A percentile compares a stretch with the other conserved stretches of the same genome.
Evolutionary conservation across 2,329 filamentous ascomycete genomes (phyloP).

Genomic region (Stachybotrys elegans): DNA sequence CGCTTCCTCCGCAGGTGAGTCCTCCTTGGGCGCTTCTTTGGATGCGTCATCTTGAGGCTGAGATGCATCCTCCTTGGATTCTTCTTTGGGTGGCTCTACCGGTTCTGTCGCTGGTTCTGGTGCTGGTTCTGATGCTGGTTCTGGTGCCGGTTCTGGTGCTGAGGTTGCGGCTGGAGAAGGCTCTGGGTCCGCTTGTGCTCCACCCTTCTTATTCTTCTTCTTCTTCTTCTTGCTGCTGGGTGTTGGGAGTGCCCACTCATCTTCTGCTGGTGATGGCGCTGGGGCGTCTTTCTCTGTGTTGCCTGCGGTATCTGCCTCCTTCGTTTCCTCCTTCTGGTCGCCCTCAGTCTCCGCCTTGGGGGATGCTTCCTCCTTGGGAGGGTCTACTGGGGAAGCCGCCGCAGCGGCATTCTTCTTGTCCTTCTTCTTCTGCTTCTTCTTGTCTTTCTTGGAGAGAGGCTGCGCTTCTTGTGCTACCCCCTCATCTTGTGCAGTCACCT

Average conservation of each 20-base stretch:
- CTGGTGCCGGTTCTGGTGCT: background rate
- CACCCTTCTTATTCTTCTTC: slow-evolving; percentile 15
- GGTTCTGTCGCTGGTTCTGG: background rate
- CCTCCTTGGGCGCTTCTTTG: background rate
- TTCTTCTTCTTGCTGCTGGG: slow-evolving; percentile 16
- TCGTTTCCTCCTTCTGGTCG: background rate
- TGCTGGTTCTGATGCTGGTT: background rate
- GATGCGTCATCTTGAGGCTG: background rate
- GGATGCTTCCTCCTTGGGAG: too few species aligned
- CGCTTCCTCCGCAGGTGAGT: slow-evolving; percentile 4
- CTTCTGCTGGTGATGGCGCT: slow-evolving; percentile 9
- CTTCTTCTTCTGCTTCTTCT: slow-evolving; percentile 15
- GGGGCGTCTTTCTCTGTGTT: too few species aligned
- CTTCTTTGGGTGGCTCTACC: background rate
- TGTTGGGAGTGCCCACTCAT: slow-evolving; percentile 8
- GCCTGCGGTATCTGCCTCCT: slow-evolving; percentile 3
- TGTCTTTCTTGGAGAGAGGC: slow-evolving; percentile 11
- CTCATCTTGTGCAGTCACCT: slow-evolving; percentile 7
- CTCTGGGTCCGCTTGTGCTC: slow-evolving; percentile 7
- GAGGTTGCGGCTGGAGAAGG: slow-evolving; percentile 4
- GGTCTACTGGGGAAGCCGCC: background rate
- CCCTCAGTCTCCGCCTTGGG: background rate
- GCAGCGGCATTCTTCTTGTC: slow-evolving; percentile 10
- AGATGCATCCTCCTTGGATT: background rate
- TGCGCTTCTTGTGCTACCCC: slow-evolving; percentile 1